Percentiles rank a stretch among this genome's conserved stretches.
phyloP scores from a whole-genome alignment of 2,329 filamentous ascomycete species.

The Calycina herbarum region DNA sequence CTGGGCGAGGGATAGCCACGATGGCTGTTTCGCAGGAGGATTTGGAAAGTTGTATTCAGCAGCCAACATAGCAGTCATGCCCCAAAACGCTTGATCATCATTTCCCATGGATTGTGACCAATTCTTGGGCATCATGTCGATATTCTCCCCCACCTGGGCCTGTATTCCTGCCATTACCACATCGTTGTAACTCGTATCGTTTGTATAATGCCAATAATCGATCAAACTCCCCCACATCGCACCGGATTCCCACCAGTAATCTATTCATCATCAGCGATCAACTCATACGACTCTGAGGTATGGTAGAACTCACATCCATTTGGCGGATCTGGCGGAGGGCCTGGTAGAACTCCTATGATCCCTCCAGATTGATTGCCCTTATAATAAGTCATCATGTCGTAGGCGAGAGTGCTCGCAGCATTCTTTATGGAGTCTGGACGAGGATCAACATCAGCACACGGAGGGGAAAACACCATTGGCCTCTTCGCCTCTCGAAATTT shows the following conservation, averaged over 20 bases:
- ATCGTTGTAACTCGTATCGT: slow-evolving; percentile 59
- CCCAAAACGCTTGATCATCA: slow-evolving; percentile 67
- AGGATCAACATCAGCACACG: slow-evolving; percentile 17
- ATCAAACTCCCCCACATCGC: slow-evolving; percentile 40
- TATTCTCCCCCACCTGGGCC: slow-evolving; percentile 56
- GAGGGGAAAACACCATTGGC: slow-evolving; percentile 31
- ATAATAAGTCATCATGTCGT: slow-evolving; percentile 45
- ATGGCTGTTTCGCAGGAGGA: slow-evolving; percentile 59
- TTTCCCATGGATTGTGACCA: slow-evolving; percentile 40
- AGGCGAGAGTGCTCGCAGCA: slow-evolving; percentile 36
- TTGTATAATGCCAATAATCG: slow-evolving; percentile 50
- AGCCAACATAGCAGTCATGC: slow-evolving; percentile 76
- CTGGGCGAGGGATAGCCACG: slow-evolving; percentile 77
- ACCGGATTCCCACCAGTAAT: slow-evolving; percentile 58
- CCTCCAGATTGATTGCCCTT: slow-evolving; percentile 41
- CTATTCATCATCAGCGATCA: slow-evolving; percentile 30
- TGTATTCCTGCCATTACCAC: slow-evolving; percentile 55
- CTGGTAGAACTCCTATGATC: slow-evolving; percentile 51
- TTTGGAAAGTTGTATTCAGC: slow-evolving; percentile 76
- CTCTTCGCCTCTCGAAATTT: neutral
- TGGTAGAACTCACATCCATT: slow-evolving; percentile 33
- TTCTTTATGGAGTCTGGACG: slow-evolving; percentile 40
- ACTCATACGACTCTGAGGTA: neutral
- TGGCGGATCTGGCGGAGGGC: slow-evolving; percentile 41
- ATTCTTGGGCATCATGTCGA: slow-evolving; percentile 58